Evolutionary conservation across 75 land plant genomes (phyloP).

Genomic region (Pseudotsuga menziesii): DNA sequence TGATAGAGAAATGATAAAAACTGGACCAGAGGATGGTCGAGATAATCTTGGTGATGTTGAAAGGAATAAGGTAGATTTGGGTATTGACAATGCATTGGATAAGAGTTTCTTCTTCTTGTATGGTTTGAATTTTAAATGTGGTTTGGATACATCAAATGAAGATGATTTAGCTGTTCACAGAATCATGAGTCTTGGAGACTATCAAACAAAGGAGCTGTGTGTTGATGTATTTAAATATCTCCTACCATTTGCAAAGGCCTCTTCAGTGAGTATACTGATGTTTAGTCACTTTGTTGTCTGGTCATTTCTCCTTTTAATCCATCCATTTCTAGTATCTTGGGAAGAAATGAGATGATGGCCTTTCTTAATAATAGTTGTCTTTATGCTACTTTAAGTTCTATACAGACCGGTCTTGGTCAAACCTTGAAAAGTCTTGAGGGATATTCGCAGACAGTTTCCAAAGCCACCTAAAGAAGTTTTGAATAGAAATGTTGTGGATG

Average conservation of each 20-base stretch:
- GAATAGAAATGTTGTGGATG: slow-evolving; percentile 61
- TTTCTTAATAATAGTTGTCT: not conserved
- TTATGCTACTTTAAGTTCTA: slow-evolving; percentile 4
- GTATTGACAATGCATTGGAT: slow-evolving; percentile 86
- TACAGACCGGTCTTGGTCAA: slow-evolving; percentile 87
- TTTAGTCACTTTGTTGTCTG: slow-evolving; percentile 2
- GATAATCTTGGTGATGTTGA: slow-evolving; percentile 44
- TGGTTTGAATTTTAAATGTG: slow-evolving; percentile 83
- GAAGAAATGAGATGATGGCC: not conserved
- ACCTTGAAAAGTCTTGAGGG: slow-evolving; percentile 86
- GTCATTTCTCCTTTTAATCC: not conserved
- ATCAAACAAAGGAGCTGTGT: slow-evolving; percentile 95
- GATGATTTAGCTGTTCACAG: slow-evolving; percentile 79
- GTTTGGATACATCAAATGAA: slow-evolving; percentile 62
- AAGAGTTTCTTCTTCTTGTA: slow-evolving; percentile 96
- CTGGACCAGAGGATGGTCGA: slow-evolving; percentile 7
- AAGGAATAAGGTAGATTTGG: slow-evolving; percentile 55
- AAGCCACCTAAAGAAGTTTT: slow-evolving; percentile 79
- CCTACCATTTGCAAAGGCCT: slow-evolving; percentile 82
- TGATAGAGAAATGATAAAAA: slow-evolving; percentile 10
- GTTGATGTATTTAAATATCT: slow-evolving; percentile 95
- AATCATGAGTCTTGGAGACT: slow-evolving; percentile 90
- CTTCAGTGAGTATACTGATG: slow-evolving; percentile 61
- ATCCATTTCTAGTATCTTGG: not conserved
- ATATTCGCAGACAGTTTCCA: slow-evolving; percentile 89